Percentiles rank a stretch among this genome's conserved stretches.
phyloP scores from a whole-genome alignment of 2,329 filamentous ascomycete genomes.

The Neoascochyta sp. region DNA sequence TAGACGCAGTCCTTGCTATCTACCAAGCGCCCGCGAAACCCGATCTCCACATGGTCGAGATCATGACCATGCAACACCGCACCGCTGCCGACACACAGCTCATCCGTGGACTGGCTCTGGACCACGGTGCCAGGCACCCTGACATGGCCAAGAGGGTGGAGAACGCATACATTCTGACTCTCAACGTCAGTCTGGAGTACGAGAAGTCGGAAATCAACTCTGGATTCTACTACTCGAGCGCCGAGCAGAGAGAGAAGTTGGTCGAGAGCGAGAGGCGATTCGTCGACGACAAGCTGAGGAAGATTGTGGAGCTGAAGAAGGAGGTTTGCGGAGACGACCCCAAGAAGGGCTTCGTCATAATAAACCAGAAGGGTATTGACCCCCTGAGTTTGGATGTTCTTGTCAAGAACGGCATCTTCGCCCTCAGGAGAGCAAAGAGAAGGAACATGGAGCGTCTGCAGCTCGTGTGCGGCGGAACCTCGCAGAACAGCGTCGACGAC shows the following conservation, averaged over 20 bases:
- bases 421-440: constrained; percentile 89
- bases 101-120: constrained; percentile 85
- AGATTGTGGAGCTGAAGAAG: constrained; percentile 98
- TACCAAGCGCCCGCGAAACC: constrained; percentile 87
- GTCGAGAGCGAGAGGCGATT: constrained; percentile 96
- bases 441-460: constrained; percentile 99
- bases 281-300: constrained; percentile 92
- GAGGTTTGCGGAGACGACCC: constrained; percentile 89
- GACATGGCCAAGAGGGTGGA: constrained; percentile 97
- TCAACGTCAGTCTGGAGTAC: constrained; percentile 97
- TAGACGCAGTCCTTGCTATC: constrained; percentile 93
- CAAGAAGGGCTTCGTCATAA: constrained; percentile 93
- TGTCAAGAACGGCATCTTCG: constrained; percentile 96
- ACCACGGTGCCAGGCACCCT: constrained; percentile 93
- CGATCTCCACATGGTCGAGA: constrained; percentile 98
- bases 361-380: constrained; percentile 99
- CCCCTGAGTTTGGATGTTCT: constrained; percentile 92
- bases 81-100: constrained; percentile 94
- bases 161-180: constrained; percentile 89
- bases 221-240: constrained; percentile 96
- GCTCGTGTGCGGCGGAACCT: constrained; percentile 82
- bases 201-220: constrained; percentile 99
- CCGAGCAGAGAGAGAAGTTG: constrained; percentile 94
- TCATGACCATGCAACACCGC: constrained; percentile 99
- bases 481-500: constrained; percentile 96